These are phyloP conservation scores for Neocatenulostroma microsporum DNA, from an alignment of 2,329 filamentous ascomycete genomes.

Conservation along the genomic window DNA sequence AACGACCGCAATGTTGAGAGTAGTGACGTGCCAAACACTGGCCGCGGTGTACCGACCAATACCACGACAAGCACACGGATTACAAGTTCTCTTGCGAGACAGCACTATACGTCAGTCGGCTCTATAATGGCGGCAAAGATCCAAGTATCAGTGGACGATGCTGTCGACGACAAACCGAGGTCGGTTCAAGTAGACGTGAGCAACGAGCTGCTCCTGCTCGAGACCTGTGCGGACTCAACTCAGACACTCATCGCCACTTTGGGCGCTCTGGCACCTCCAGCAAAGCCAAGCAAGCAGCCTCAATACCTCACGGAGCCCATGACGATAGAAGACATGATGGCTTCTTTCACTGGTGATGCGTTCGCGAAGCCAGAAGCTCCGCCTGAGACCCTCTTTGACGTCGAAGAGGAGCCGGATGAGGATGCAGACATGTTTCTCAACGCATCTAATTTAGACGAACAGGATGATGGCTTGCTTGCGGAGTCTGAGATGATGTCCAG, in stretches of 20 bases:
- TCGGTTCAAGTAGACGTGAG: conserved; percentile 71
- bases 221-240: conserved; percentile 94
- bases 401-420: conserved; percentile 21
- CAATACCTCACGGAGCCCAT: conserved; percentile 85
- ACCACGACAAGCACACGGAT: conserved; percentile 18
- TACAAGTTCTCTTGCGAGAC: conserved; percentile 44
- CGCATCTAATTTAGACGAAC: conserved; percentile 6
- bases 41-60: conserved; percentile 9
- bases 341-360: conserved; percentile 81
- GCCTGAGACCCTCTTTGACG: conserved; percentile 44
- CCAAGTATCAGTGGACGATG: conserved; percentile 52
- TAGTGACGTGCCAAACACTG: conserved; percentile 9
- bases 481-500: conserved; percentile 27
- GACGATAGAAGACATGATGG: conserved; percentile 78
- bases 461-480: conserved; percentile 33
- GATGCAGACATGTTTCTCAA: conserved; percentile 29
- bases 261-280: conserved; percentile 74
- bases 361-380: conserved; percentile 57
- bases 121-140: conserved; percentile 76
- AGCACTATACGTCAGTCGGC: conserved; percentile 79
- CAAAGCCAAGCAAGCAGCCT: conserved; percentile 68
- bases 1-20: conserved; percentile 56
- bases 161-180: conserved; percentile 53
- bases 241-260: conserved; percentile 78
- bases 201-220: conserved; percentile 80